Evolutionary conservation across 2,329 filamentous ascomycete genomes (phyloP).

Genomic region (Coniella vitis): DNA sequence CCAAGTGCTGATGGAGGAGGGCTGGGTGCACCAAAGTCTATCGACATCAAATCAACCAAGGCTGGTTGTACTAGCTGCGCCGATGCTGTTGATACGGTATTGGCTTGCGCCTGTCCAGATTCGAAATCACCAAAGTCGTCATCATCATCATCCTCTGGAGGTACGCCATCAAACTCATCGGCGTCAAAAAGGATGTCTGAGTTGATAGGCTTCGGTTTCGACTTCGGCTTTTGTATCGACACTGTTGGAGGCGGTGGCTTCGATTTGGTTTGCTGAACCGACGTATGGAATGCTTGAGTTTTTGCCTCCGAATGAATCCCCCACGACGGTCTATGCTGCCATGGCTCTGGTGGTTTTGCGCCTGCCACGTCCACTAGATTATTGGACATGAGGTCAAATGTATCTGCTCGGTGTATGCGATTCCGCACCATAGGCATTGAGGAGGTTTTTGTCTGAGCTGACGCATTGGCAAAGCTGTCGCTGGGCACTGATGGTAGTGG

Average conservation of each 20-base stretch:
- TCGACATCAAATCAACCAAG: slow-evolving; percentile 30
- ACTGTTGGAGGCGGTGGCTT: neutral
- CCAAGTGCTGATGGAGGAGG: neutral
- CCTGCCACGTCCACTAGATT: slow-evolving; percentile 36
- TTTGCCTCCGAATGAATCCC: slow-evolving; percentile 3
- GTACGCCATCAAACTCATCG: slow-evolving; percentile 39
- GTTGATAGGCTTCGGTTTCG: slow-evolving; percentile 26
- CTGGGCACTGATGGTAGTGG: slow-evolving; percentile 6
- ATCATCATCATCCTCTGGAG: slow-evolving; percentile 27
- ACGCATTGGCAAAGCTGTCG: neutral
- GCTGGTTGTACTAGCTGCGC: slow-evolving; percentile 17
- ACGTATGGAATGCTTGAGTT: slow-evolving; percentile 1
- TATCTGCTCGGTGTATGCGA: slow-evolving; percentile 39
- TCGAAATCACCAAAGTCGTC: slow-evolving; percentile 58
- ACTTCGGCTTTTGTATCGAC: neutral
- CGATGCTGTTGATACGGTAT: slow-evolving; percentile 19
- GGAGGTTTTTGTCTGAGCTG: slow-evolving; percentile 4
- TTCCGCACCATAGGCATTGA: slow-evolving; percentile 11
- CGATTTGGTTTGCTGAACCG: neutral
- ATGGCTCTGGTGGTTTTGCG: slow-evolving; percentile 16
- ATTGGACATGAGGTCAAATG: slow-evolving; percentile 48
- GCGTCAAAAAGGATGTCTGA: slow-evolving; percentile 62
- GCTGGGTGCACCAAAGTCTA: slow-evolving; percentile 11
- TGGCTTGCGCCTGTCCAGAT: slow-evolving; percentile 27
- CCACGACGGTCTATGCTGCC: slow-evolving; percentile 18